phyloP scores from a whole-genome alignment of 768 basidiomycete genomes.

The Russula olivacea region DNA sequence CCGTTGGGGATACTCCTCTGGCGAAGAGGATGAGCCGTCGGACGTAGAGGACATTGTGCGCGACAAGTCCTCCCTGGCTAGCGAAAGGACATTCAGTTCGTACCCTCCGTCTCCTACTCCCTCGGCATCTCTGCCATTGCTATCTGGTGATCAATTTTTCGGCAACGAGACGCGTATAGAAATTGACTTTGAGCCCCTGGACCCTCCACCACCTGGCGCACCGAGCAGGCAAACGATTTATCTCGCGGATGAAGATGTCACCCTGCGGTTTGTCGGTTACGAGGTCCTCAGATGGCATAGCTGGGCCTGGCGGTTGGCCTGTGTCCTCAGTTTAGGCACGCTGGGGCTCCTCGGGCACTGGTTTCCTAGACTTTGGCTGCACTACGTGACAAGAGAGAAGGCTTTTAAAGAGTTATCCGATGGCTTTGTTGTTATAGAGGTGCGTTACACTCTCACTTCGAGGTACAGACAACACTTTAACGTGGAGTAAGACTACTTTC shows the following conservation, averaged over 20 bases:
- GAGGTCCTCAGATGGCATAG: conserved; percentile 58
- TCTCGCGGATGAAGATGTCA: conserved; percentile 84
- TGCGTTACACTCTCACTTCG: conserved; percentile 35
- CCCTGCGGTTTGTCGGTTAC: conserved; percentile 83
- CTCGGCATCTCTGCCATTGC: conserved; percentile 54
- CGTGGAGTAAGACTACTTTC: conserved; percentile 60
- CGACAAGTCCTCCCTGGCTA: conserved; percentile 37
- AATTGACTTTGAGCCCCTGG: conserved; percentile 56
- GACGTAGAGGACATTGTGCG: conserved; percentile 35
- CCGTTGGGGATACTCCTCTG: conserved; percentile 92
- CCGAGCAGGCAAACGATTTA: conserved; percentile 83
- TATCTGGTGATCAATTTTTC: conserved; percentile 72
- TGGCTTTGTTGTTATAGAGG: conserved; percentile 88
- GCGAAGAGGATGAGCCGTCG: conserved; percentile 61
- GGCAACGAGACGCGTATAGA: conserved; percentile 81
- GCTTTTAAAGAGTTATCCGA: conserved; percentile 66
- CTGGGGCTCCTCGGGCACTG: conserved; percentile 84
- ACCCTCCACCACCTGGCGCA: conserved; percentile 73
- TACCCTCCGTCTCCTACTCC: conserved; percentile 54
- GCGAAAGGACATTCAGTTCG: conserved; percentile 68
- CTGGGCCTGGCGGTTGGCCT: conserved; percentile 64
- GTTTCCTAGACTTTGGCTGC: conserved; percentile 90
- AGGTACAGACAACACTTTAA: conserved; percentile 26
- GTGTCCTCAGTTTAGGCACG: conserved; percentile 61
- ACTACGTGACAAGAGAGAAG: conserved; percentile 76